Base-by-base conservation (phyloP, 345 rosid genomes). In the Alliaria petiolata region DNA sequence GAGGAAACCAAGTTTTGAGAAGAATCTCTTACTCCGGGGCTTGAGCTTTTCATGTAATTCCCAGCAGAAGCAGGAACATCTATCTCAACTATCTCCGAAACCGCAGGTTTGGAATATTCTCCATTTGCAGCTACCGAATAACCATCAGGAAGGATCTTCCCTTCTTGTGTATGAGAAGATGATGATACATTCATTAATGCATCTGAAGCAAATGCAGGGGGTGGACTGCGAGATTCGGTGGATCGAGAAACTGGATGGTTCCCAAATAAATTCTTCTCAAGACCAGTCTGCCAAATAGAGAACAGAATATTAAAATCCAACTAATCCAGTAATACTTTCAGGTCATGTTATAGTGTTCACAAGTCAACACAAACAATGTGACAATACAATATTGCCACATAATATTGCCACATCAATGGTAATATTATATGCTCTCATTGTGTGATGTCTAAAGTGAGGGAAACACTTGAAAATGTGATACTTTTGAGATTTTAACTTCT, bases 261-360 rank as follows among this genome's bases (percentile, higher is more conserved):
- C 76, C 99, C 98, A 69, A 89, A 81, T 78, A 95, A 76, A 76
- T 86, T 86, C 85, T 87, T 90, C 76, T 86, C 98, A 79, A 89
- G 69, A 38, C 96, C 98, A 78, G 86, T 87, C 97, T 91, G 93
- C 78, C 78, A 49, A 26, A 62, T 13, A 75, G 61, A 42, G 19
- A 57, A 65, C 15, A 45, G 11, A 74, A 25, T 16, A 17, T 44
- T 58, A 53, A 13, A 13, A 56, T 30, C 46, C 38, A 71, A 69
- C 15, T 11, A 66, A 58, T 36, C 54, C 36, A 57, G 26, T 38
- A 6, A 56, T 55, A 26, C 11, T 61, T 61, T 51, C 25, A 22
- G 25, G 25, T 22, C 25, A 3, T 22, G 2, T 22, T 22, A 22
- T 22, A 22, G 25, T 22, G 25, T 22, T 22, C 25, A 47, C 14